Evolutionary conservation across 805 yeast genomes (phyloP).

Genomic region (Pichia kluyveri): DNA sequence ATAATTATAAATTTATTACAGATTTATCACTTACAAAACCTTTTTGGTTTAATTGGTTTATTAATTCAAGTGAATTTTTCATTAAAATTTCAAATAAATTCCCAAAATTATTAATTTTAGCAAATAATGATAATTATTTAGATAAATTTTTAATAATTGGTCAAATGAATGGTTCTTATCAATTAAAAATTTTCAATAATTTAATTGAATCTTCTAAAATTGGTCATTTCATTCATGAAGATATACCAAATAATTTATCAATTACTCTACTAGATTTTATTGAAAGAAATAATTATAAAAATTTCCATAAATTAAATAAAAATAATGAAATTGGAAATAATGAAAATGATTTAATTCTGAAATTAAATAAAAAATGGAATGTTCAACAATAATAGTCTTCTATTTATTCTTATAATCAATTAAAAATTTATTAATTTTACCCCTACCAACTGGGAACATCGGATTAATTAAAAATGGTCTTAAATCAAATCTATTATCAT

Average conservation of each 20-base stretch:
- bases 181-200: slow-evolving; percentile 63
- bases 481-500: slow-evolving; percentile 91
- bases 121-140: slow-evolving; percentile 73
- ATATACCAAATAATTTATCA: slow-evolving; percentile 63
- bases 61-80: slow-evolving; percentile 47
- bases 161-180: slow-evolving; percentile 97
- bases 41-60: slow-evolving; percentile 84
- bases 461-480: slow-evolving; percentile 95
- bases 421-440: slow-evolving; percentile 77
- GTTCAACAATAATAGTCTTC: slow-evolving; percentile 19
- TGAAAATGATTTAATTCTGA: slow-evolving; percentile 22
- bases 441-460: slow-evolving; percentile 79
- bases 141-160: slow-evolving; percentile 86
- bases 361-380: slow-evolving; percentile 27
- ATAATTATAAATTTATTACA: slow-evolving; percentile 45
- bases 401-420: slow-evolving; percentile 34
- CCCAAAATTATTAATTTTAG: slow-evolving; percentile 67
- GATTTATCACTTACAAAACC: slow-evolving; percentile 52
- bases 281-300: slow-evolving; percentile 34
- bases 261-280: slow-evolving; percentile 41
- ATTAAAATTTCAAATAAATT: slow-evolving; percentile 28
- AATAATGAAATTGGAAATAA: neutral
- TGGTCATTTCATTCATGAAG: slow-evolving; percentile 97
- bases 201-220: slow-evolving; percentile 33
- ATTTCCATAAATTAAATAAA: neutral